Base-by-base conservation (phyloP, 305 asterid genomes). In the Fraxinus angustifolia region DNA sequence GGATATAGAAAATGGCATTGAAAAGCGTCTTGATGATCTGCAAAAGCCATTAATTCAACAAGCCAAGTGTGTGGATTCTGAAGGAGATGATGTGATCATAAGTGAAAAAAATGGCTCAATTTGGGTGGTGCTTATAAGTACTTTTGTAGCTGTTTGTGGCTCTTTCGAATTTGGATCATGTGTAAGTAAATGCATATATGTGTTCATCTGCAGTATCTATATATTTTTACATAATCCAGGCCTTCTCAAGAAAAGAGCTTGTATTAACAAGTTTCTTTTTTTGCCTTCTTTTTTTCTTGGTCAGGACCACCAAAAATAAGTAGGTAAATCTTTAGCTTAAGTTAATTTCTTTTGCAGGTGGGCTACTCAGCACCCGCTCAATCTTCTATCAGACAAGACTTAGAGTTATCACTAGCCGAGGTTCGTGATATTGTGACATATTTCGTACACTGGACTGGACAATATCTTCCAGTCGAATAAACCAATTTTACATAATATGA, bases 331-430 rank as follows among this genome's bases (percentile, higher is more conserved):
- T 88, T 85, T 83, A 81, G 89, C 84, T 79, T 82, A 80, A 80
- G 82, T 85, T 73, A 31, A 33, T 48, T 14, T 65, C 28, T 85
- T 82, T 86, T 86, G 91, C 94, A 94, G 98, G 95, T 91, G 82
- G 98, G 98, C 68, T 94, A 89, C 79, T 91, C 98, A 36, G 90
- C 97, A 75, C 97, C 98, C 3, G 89, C 93, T 75, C 94, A 93
- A 81, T 86, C 93, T 84, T 92, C 91, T 8, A 91, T 94, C 31
- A 93, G 91, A 78, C 83, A 84, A 70, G 97, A 94, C 68, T 82
- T 94, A 21, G 85, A 89, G 78, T 82, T 93, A 74, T 83, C 95
- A 58, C 80, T 94, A 28, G 87, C 97, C 8, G 83, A 94, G 97
- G 98, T 94, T 84, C 6, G 70, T 77, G 21, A 4, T 56, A 3